Conservation (phyloP, 1,284 basidiomycete species). For the Malassezia sp. region DNA sequence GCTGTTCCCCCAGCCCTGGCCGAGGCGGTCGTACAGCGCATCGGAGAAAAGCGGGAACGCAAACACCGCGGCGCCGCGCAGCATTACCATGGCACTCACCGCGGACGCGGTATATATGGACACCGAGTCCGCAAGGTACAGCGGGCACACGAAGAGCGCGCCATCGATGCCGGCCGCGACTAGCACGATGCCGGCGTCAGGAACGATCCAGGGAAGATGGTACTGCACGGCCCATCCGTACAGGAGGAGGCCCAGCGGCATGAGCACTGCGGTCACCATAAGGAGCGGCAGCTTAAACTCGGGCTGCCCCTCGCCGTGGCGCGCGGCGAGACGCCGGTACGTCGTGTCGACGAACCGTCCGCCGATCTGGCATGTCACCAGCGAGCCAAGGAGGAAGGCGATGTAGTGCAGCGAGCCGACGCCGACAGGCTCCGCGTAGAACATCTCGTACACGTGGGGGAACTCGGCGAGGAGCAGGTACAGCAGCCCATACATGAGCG, state of each 20-base stretch:
- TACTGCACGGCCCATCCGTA: constrained; percentile 58
- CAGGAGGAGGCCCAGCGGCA: constrained; percentile 56
- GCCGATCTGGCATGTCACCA: constrained; percentile 52
- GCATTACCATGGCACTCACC: constrained; percentile 2
- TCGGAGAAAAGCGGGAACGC: constrained; percentile 45
- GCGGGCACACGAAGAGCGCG: neutral
- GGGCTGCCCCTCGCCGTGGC: constrained; percentile 54
- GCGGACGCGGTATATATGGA: constrained; percentile 24
- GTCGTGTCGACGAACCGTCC: constrained; percentile 54
- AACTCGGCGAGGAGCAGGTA: constrained; percentile 59
- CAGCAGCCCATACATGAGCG: constrained; percentile 34
- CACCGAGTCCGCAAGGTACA: constrained; percentile 29
- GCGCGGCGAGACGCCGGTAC: constrained; percentile 52
- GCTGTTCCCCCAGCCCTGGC: constrained; percentile 43
- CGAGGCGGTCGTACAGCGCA: constrained; percentile 31
- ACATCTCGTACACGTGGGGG: constrained; percentile 54
- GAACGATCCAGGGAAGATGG: constrained; percentile 56
- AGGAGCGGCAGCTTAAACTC: constrained; percentile 50
- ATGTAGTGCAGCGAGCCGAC: constrained; percentile 59
- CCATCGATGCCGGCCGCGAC: neutral
- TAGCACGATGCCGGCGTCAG: constrained; percentile 49
- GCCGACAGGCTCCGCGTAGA: constrained; percentile 47
- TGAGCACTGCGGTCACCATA: constrained; percentile 53
- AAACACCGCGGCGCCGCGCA: constrained; percentile 15
- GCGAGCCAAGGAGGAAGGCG: constrained; percentile 49